These are phyloP conservation scores for Saccharomyces kudriavzevii DNA, from an alignment of 805 yeast species.

Conservation along the genomic window DNA sequence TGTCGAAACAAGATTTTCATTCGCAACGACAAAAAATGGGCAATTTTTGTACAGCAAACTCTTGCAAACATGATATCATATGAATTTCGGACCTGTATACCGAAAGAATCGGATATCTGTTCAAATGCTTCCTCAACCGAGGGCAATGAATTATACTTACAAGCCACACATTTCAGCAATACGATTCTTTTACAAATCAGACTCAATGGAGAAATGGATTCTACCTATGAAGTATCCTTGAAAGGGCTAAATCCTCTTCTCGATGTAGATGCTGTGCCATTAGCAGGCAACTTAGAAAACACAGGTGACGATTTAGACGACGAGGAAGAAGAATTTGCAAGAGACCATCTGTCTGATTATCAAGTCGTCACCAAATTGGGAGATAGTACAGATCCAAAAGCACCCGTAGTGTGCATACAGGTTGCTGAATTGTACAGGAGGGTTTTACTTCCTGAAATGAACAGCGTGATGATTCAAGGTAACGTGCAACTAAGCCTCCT, in stretches of 20 bases:
- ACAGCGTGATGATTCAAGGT: slow-evolving; percentile 4
- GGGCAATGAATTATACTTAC: not conserved
- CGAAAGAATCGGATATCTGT: not conserved
- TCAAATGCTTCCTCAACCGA: not conserved
- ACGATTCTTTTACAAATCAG: slow-evolving; percentile 23
- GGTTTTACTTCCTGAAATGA: slow-evolving; percentile 18
- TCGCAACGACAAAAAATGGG: not conserved
- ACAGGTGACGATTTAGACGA: slow-evolving; percentile 14
- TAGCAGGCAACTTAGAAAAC: not conserved
- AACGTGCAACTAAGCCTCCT: slow-evolving; percentile 22
- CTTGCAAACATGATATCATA: not conserved
- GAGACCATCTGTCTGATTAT: slow-evolving; percentile 30
- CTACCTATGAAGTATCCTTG: slow-evolving; percentile 37
- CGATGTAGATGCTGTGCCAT: not conserved
- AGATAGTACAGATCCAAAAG: slow-evolving; percentile 38
- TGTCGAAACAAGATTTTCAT: not conserved
- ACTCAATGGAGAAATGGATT: slow-evolving; percentile 34
- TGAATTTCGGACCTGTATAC: not conserved
- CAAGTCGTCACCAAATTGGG: slow-evolving; percentile 44
- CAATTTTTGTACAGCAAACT: not conserved
- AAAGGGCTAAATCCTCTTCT: slow-evolving; percentile 18
- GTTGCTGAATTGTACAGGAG: slow-evolving; percentile 29
- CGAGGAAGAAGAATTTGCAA: slow-evolving; percentile 13
- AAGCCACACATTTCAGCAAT: slow-evolving; percentile 22
- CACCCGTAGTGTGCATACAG: slow-evolving; percentile 43